These are phyloP conservation scores for Boletus reticulatus DNA, from an alignment of 768 basidiomycete species.

Conservation along the genomic window DNA sequence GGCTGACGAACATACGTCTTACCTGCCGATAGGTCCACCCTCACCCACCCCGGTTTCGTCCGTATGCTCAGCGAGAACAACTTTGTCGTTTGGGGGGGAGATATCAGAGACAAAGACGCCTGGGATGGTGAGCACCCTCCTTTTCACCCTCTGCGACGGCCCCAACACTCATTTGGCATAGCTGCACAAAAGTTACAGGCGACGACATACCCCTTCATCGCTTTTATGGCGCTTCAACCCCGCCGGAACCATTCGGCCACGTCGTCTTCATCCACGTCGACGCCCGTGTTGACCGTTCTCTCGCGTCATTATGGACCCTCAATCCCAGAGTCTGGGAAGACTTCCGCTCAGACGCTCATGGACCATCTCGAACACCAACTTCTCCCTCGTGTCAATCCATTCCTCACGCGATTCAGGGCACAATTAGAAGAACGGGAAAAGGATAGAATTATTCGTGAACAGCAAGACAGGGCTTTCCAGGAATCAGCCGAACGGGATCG, in stretches of 20 bases:
- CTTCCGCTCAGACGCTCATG: slow-evolving; percentile 61
- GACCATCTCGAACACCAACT: slow-evolving; percentile 69
- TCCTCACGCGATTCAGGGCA: slow-evolving; percentile 60
- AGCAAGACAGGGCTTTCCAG: slow-evolving; percentile 79
- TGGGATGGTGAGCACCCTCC: slow-evolving; percentile 56
- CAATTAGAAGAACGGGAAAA: slow-evolving; percentile 48
- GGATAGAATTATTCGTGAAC: slow-evolving; percentile 66
- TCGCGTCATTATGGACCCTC: slow-evolving; percentile 79
- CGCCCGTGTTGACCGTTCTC: slow-evolving; percentile 71
- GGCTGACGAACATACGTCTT: neutral
- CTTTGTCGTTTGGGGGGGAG: slow-evolving; percentile 89
- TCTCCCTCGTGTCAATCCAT: slow-evolving; percentile 77
- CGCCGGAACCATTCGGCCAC: slow-evolving; percentile 41
- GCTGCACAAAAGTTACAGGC: slow-evolving; percentile 75
- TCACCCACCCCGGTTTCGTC: slow-evolving; percentile 73
- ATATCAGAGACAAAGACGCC: slow-evolving; percentile 78
- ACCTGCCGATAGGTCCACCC: slow-evolving; percentile 50
- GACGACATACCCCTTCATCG: slow-evolving; percentile 91
- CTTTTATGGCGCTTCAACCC: slow-evolving; percentile 87
- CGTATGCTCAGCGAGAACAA: slow-evolving; percentile 68
- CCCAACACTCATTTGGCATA: slow-evolving; percentile 14
- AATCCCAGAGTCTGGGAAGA: slow-evolving; percentile 47
- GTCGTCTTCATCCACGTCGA: slow-evolving; percentile 34
- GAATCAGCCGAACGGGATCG: slow-evolving; percentile 64
- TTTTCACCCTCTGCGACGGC: neutral